A percentile compares a stretch with the other conserved stretches of the same genome.
phyloP scores from a whole-genome alignment of 495 filamentous ascomycete species.

The Penicillium macrosclerotiorum region DNA sequence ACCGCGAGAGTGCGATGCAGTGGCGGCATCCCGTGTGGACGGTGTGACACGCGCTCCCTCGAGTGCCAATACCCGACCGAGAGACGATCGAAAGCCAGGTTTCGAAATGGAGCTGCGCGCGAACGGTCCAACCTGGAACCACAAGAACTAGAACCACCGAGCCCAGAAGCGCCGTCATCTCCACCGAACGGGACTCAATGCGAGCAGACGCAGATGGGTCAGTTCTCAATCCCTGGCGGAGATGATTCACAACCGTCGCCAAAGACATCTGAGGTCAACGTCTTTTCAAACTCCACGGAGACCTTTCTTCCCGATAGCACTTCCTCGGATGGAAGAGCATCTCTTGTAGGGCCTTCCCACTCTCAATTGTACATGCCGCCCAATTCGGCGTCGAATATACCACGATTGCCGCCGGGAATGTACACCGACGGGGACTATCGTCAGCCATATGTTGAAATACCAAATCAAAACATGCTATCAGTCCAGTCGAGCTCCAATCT shows the following conservation, averaged over 20 bases:
- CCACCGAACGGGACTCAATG: not conserved
- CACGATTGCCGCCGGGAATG: constrained; percentile 2
- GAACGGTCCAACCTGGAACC: constrained; percentile 9
- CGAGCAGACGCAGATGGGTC: not conserved
- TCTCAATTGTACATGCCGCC: constrained; percentile 10
- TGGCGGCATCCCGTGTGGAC: constrained; percentile 49
- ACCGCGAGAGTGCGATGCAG: constrained; percentile 56
- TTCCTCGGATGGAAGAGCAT: constrained; percentile 3
- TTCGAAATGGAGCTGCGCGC: constrained; percentile 14
- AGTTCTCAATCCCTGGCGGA: constrained; percentile 16
- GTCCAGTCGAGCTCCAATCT: constrained; percentile 4
- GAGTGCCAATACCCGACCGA: constrained; percentile 52
- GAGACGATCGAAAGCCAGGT: constrained; percentile 39
- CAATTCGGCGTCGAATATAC: constrained; percentile 1
- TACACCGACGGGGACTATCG: constrained; percentile 10
- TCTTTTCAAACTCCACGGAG: not conserved
- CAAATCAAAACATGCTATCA: constrained; percentile 12
- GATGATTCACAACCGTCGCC: constrained; percentile 9
- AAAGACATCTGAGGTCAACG: not conserved
- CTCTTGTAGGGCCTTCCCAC: constrained; percentile 1
- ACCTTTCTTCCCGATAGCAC: not conserved
- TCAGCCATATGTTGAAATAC: constrained; percentile 12
- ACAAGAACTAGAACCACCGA: constrained; percentile 13
- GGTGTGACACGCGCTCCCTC: constrained; percentile 51
- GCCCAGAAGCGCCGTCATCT: constrained; percentile 2